phyloP scores from a whole-genome alignment of 2,329 filamentous ascomycete genomes.

The Aspergillus nomiae region DNA sequence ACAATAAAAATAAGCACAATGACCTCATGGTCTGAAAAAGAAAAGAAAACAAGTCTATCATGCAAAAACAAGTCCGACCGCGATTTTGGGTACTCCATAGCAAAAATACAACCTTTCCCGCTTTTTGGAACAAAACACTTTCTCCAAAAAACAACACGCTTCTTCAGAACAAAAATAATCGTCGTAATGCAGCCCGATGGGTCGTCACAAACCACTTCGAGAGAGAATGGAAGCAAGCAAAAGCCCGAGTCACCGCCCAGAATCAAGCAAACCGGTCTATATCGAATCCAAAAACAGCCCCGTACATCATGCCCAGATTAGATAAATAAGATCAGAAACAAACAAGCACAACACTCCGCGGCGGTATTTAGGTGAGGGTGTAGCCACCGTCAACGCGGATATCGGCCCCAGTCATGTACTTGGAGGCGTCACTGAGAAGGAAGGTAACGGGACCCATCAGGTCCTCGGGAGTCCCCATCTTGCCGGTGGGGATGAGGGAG shows the following conservation, averaged over 20 bases:
- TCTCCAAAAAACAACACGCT: constrained; percentile 7
- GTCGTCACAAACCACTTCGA: neutral
- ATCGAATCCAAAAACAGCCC: constrained; percentile 8
- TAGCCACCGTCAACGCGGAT: constrained; percentile 86
- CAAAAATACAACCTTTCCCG: constrained; percentile 9
- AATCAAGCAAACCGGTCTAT: constrained; percentile 17
- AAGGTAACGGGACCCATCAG: constrained; percentile 92
- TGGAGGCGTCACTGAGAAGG: constrained; percentile 75
- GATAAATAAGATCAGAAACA: neutral
- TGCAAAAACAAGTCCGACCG: constrained; percentile 6
- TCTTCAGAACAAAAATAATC: constrained; percentile 6
- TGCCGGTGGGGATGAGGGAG: constrained; percentile 85
- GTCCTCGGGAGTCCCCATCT: constrained; percentile 90
- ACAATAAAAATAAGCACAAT: constrained; percentile 4
- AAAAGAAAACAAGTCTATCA: constrained; percentile 11
- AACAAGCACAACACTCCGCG: neutral
- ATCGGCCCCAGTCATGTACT: constrained; percentile 74
- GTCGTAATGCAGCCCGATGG: constrained; percentile 17
- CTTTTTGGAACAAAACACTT: constrained; percentile 8
- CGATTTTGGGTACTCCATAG: constrained; percentile 11
- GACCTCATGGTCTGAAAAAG: constrained; percentile 13
- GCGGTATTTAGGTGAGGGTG: constrained; percentile 65
- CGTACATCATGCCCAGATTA: constrained; percentile 15
- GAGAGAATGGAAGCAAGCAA: constrained; percentile 9
- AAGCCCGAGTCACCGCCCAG: neutral